Evolutionary conservation across 495 filamentous ascomycete genomes (phyloP).

Genomic region (Annulohypoxylon bovei): DNA sequence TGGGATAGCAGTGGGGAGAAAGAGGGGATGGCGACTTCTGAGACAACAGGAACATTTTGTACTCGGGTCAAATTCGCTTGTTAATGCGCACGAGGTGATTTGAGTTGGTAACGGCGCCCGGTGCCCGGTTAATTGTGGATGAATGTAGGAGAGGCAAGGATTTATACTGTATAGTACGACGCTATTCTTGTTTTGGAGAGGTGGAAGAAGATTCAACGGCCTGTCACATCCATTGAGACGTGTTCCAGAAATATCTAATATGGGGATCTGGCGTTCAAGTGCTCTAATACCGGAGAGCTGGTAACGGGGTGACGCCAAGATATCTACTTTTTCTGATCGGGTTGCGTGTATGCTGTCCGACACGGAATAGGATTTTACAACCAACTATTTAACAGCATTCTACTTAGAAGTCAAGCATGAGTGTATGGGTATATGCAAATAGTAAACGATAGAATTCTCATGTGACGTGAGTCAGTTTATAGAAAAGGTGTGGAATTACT

Average conservation of each 20-base stretch:
- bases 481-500: neutral
- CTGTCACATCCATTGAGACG: neutral
- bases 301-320: neutral
- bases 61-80: constrained; percentile 8
- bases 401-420: neutral
- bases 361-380: neutral
- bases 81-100: constrained; percentile 8
- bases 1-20: neutral
- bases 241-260: neutral
- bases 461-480: too few relatives aligned
- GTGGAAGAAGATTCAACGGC: neutral
- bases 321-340: neutral
- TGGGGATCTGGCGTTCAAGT: neutral
- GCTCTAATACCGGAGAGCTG: neutral
- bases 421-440: neutral
- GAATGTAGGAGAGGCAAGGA: constrained; percentile 25
- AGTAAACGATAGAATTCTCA: neutral
- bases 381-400: neutral
- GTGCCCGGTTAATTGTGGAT: constrained; percentile 33
- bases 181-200: neutral
- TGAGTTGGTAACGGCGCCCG: neutral
- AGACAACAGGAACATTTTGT: constrained; percentile 15
- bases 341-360: neutral
- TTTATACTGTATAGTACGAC: constrained; percentile 14
- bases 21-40: neutral